Evolutionary conservation across 1,284 basidiomycete genomes (phyloP).

Genomic region (Sparassis latifolia): DNA sequence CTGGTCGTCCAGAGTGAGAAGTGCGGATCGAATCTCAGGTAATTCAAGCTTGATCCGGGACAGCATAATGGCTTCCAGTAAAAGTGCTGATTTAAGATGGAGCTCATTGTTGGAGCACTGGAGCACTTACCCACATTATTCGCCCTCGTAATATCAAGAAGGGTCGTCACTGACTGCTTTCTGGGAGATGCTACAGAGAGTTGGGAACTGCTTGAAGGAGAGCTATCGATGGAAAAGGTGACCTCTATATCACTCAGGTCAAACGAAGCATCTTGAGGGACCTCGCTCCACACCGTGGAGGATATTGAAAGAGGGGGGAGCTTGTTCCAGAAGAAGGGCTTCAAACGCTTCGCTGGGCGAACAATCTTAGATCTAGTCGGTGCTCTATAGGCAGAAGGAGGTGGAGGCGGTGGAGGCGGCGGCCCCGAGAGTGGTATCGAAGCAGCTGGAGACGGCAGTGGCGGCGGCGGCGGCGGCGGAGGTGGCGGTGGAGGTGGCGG

Average conservation of each 20-base stretch:
- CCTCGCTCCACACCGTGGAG: conserved; percentile 71
- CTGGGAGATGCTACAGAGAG: conserved; percentile 35
- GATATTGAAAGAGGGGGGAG: conserved; percentile 37
- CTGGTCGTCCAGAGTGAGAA: conserved; percentile 67
- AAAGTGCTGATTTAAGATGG: conserved; percentile 8
- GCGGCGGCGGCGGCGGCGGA: conserved; percentile 14
- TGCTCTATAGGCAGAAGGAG: conserved; percentile 29
- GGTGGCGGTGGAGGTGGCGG: conserved; percentile 17
- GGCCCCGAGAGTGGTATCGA: conserved; percentile 24
- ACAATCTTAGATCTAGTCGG: conserved; percentile 21
- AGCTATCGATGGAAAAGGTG: conserved; percentile 62
- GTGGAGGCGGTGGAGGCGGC: conserved; percentile 24
- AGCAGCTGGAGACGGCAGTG: conserved; percentile 21
- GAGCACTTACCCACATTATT: conserved; percentile 67
- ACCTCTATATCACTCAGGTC: conserved; percentile 69
- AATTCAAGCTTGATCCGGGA: conserved; percentile 64
- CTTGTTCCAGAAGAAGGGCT: conserved; percentile 92
- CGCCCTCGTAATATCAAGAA: conserved; percentile 78
- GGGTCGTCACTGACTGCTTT: conserved; percentile 58
- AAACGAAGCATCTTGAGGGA: conserved; percentile 36
- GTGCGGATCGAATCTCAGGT: conserved; percentile 57
- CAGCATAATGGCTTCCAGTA: conserved; percentile 67
- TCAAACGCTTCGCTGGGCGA: conserved; percentile 55
- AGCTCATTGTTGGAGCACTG: background rate
- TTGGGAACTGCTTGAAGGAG: conserved; percentile 36